These are phyloP conservation scores for Saccharomyces hybrid DNA, from an alignment of 1,139 yeast species.

Conservation along the genomic window DNA sequence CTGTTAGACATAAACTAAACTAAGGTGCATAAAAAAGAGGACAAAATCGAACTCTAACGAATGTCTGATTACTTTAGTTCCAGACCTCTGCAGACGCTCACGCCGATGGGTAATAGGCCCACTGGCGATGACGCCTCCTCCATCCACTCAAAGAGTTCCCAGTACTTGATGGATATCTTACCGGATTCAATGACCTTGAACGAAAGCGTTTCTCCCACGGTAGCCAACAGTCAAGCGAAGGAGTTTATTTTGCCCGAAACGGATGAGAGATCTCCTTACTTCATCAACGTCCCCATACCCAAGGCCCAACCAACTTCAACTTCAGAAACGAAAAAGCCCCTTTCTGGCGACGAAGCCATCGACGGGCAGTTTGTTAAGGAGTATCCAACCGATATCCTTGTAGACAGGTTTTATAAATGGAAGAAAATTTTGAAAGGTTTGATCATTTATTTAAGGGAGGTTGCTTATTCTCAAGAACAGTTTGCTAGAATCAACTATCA, in stretches of 20 bases:
- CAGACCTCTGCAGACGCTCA: slow-evolving; percentile 5
- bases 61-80: slow-evolving; percentile 24
- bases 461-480: slow-evolving; percentile 59
- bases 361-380: slow-evolving; percentile 26
- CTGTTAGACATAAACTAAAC: background rate
- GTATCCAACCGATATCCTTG: slow-evolving; percentile 35
- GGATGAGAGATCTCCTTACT: slow-evolving; percentile 33
- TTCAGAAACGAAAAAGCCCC: slow-evolving; percentile 2
- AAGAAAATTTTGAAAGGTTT: slow-evolving; percentile 59
- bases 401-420: slow-evolving; percentile 60
- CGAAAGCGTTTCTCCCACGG: slow-evolving; percentile 15
- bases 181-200: slow-evolving; percentile 17
- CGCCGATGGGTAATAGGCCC: background rate
- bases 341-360: slow-evolving; percentile 11
- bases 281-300: slow-evolving; percentile 33
- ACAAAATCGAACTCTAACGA: background rate
- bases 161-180: slow-evolving; percentile 20
- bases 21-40: background rate
- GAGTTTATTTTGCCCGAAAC: slow-evolving; percentile 31
- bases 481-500: slow-evolving; percentile 59
- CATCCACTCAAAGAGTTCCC: slow-evolving; percentile 19
- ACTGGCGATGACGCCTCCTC: slow-evolving; percentile 15
- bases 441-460: slow-evolving; percentile 53
- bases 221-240: slow-evolving; percentile 24
- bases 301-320: slow-evolving; percentile 8